Evolutionary conservation across 2,329 filamentous ascomycete genomes (phyloP).

Genomic region (Neofusicoccum ribis): DNA sequence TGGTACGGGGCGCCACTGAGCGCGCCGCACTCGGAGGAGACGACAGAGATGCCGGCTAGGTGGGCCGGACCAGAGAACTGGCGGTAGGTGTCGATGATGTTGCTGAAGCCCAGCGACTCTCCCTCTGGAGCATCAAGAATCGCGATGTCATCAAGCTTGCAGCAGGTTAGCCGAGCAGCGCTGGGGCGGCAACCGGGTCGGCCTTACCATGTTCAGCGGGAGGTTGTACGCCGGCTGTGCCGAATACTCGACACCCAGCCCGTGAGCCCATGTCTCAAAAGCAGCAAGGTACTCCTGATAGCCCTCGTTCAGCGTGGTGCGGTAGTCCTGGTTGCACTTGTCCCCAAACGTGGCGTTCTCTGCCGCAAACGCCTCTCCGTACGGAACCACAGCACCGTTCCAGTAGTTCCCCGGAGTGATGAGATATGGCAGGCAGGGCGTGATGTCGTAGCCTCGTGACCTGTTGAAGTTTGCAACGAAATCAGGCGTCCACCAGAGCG

Average conservation of each 20-base stretch:
- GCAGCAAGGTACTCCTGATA: constrained; percentile 32
- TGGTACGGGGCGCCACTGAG: constrained; percentile 28
- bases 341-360: constrained; percentile 21
- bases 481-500: constrained; percentile 29
- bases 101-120: constrained; percentile 36
- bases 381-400: constrained; percentile 18
- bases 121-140: constrained; percentile 35
- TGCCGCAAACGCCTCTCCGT: constrained; percentile 20
- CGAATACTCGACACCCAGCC: constrained; percentile 29
- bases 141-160: constrained; percentile 28
- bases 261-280: constrained; percentile 29
- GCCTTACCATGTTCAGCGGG: constrained; percentile 34
- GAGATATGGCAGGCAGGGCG: constrained; percentile 34
- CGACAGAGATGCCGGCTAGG: constrained; percentile 31
- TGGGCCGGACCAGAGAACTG: constrained; percentile 37
- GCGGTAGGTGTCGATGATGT: constrained; percentile 35
- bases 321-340: constrained; percentile 31
- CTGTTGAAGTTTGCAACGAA: constrained; percentile 28
- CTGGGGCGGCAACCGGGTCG: too few species aligned
- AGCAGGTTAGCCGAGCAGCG: not conserved
- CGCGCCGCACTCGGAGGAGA: constrained; percentile 39
- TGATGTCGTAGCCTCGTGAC: constrained; percentile 30
- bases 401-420: constrained; percentile 24
- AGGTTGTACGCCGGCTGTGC: constrained; percentile 37
- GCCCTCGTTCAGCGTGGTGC: constrained; percentile 30